Conservation (phyloP, 129 eudicot genomes). For the Chrysanthemum makinoi region DNA sequence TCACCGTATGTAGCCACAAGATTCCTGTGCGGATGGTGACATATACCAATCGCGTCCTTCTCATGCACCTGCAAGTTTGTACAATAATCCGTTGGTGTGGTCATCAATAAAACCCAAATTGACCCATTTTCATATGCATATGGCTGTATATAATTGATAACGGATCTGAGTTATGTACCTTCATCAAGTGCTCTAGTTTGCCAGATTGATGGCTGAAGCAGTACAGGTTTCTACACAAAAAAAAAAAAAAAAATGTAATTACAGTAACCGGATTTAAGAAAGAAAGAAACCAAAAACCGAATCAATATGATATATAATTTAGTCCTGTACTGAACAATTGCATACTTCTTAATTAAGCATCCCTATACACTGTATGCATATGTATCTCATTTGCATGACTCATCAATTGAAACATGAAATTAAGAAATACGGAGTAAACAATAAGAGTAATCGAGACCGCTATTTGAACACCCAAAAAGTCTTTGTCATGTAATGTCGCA, state of each 20-base stretch:
- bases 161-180: conserved; percentile 41
- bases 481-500: background rate
- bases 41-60: conserved; percentile 88
- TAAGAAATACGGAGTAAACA: no score
- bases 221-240: conserved; percentile 64
- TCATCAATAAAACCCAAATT: background rate
- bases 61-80: conserved; percentile 76
- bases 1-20: conserved; percentile 88
- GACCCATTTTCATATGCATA: background rate
- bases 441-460: background rate
- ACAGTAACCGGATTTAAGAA: background rate
- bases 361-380: no score
- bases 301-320: background rate
- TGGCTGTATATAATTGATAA: no score
- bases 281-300: conserved; percentile 1
- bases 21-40: conserved; percentile 95
- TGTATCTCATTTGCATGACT: background rate
- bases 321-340: background rate
- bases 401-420: background rate
- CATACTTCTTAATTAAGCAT: no score
- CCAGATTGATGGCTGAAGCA: conserved; percentile 97
- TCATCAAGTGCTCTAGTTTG: conserved; percentile 91
- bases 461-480: background rate
- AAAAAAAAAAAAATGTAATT: background rate
- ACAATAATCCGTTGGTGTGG: background rate